Evolutionary conservation across 345 rosid genomes (phyloP).

Genomic region (Barbarea vulgaris): DNA sequence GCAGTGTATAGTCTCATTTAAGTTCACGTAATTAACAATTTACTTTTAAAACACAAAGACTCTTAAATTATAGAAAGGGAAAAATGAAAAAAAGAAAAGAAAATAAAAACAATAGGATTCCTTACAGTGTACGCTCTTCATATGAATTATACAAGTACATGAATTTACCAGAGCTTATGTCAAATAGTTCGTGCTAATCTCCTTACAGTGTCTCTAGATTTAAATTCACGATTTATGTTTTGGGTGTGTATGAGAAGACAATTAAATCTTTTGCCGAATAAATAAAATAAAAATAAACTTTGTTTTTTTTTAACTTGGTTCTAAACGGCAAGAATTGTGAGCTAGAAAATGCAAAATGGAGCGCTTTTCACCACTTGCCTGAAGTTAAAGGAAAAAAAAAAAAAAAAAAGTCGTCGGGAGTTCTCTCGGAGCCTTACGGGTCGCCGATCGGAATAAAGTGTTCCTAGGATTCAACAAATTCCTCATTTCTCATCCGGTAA

Average conservation of each 20-base stretch:
- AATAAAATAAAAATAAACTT: no score
- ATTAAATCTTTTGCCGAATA: no score
- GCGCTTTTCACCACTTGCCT: neutral
- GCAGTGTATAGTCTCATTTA: neutral
- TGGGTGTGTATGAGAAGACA: no score
- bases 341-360: neutral
- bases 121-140: no score
- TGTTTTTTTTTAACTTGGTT: no score
- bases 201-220: no score
- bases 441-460: neutral
- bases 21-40: neutral
- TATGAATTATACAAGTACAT: neutral
- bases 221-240: no score
- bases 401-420: neutral
- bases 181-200: no score
- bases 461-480: neutral
- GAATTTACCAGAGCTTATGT: no score
- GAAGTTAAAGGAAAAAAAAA: neutral
- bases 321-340: slow-evolving; percentile 23
- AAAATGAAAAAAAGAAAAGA: no score
- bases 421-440: neutral
- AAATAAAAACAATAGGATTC: neutral
- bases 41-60: neutral
- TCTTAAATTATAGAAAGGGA: neutral
- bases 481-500: slow-evolving; percentile 13